Evolutionary conservation across 768 basidiomycete genomes (phyloP), one percentile per base, ranked within the genome.

Genomic region (Agrocybe praecox): DNA sequence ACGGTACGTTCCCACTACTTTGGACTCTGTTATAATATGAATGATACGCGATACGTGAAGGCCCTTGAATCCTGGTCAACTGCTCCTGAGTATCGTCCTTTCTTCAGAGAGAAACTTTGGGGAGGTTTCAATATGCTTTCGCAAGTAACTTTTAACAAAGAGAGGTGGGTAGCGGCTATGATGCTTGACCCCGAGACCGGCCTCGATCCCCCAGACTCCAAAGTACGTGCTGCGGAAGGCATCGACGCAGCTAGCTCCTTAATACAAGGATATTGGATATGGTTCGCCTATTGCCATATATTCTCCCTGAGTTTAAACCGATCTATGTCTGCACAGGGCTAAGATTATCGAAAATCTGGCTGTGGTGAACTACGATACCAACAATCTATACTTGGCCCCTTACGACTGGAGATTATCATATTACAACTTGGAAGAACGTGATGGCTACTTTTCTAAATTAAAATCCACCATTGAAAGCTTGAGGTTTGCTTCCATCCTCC

Each of bases 261-360:
- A 62, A 85, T 94, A 55, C 86, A 88, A 67, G 94, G 96, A 1
- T 99, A 95, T 68, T 98, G 95, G 96, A 86, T 96, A 52, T 96
- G 94, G 93, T 88, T 65, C 52, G 74, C 24, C 24, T 12, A 29
- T 46, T 14, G 22, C 24, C 24, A 15, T 15, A 24, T 42, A 12
- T 15, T 7, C 17, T 12, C 23, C 12, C 2, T 23, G n/a, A 6
- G 19, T 36, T 47, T 18, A 17, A 29, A 17, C 17, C 17, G 7
- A 21, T 34, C 43, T 42, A 29, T 12, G n/a, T 29, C 22, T 44
- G 59, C 43, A 45, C 23, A 90, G 90, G 90, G 87, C 89, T 1
- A 95, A 96, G 71, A 91, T 97, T 50, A 86, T 98, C 10, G 92
- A 98, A 72, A 98, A 99, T 63, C 80, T 98, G 2, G 95, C 96